A percentile compares a stretch with the other conserved stretches of the same genome.
Evolutionary conservation across 169 alveolate genomes (phyloP).

Genomic region (Eimeria tenella): DNA sequence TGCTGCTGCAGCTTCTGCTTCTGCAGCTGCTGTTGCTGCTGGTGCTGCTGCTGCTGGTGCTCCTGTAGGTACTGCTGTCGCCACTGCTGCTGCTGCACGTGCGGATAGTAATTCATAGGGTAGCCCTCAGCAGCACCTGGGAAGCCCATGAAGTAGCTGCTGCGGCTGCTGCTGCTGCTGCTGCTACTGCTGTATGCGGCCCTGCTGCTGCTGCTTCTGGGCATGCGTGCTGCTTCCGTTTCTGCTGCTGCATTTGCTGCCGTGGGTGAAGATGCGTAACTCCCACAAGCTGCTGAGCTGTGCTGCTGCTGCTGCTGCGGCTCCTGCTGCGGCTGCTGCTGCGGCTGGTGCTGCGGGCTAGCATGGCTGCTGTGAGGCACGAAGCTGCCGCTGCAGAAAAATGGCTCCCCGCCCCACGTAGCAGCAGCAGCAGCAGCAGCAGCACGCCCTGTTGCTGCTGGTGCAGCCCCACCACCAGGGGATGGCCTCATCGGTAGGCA

Average conservation of each 20-base stretch:
- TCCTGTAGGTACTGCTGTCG: conserved; percentile 5
- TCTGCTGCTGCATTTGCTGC: background rate
- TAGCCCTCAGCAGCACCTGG: background rate
- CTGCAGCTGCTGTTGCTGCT: conserved; percentile 21
- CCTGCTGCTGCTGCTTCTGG: background rate
- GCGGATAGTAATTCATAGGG: no score
- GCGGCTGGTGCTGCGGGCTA: no score
- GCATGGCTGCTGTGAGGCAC: background rate
- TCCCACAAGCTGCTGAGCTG: background rate
- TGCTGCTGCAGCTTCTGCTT: conserved; percentile 8
- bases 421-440: conserved; percentile 48
- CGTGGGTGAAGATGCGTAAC: background rate
- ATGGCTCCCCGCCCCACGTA: background rate
- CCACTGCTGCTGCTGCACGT: conserved; percentile 7
- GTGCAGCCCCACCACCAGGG: background rate
- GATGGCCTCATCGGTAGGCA: background rate
- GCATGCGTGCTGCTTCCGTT: no score
- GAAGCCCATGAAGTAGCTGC: background rate
- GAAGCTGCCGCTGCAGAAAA: background rate
- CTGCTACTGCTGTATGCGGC: background rate
- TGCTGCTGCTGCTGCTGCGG: background rate
- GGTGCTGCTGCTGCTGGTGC: background rate
- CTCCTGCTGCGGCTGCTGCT: background rate
- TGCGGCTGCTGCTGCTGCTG: conserved; percentile 50
- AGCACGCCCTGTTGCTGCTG: conserved; percentile 13